These are phyloP conservation scores for Eucalyptus polybractea DNA, from an alignment of 345 rosid species.

Conservation along the genomic window DNA sequence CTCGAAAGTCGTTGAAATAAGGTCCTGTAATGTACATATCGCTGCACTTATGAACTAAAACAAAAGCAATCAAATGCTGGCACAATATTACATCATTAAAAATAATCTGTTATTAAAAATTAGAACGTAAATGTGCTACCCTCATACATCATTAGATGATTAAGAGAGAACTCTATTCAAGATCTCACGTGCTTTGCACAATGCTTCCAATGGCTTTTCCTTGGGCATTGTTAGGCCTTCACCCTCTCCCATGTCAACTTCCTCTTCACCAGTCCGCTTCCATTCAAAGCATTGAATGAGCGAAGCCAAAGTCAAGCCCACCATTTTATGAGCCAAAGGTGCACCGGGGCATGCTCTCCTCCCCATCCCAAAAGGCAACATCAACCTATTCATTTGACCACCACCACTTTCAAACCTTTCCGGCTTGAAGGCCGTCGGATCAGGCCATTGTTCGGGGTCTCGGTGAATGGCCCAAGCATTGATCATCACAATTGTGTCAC, in stretches of 20 bases:
- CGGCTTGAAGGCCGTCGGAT: not conserved
- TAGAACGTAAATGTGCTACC: not conserved
- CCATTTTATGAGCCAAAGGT: conserved; percentile 3
- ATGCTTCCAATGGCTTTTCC: conserved; percentile 21
- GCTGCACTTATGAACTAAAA: not conserved
- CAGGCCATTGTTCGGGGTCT: not conserved
- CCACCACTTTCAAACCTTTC: not conserved
- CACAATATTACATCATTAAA: not conserved
- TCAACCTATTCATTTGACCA: not conserved
- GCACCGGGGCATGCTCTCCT: conserved; percentile 17
- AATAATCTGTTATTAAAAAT: not conserved
- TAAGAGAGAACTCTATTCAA: not conserved
- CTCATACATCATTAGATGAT: not conserved
- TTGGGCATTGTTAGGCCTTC: conserved; percentile 32
- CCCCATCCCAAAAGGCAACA: conserved; percentile 14
- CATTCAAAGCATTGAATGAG: conserved; percentile 53
- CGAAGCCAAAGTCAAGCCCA: conserved; percentile 12
- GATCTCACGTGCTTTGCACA: conserved; percentile 8
- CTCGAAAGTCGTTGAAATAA: not conserved
- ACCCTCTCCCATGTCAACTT: conserved; percentile 32
- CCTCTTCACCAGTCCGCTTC: conserved; percentile 20
- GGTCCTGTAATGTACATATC: not conserved
- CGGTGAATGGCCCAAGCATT: not conserved
- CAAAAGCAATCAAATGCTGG: not conserved
- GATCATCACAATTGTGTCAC: not conserved